These are phyloP conservation scores for Catunica adiposa DNA, from an alignment of 2,329 filamentous ascomycete genomes.

Conservation along the genomic window DNA sequence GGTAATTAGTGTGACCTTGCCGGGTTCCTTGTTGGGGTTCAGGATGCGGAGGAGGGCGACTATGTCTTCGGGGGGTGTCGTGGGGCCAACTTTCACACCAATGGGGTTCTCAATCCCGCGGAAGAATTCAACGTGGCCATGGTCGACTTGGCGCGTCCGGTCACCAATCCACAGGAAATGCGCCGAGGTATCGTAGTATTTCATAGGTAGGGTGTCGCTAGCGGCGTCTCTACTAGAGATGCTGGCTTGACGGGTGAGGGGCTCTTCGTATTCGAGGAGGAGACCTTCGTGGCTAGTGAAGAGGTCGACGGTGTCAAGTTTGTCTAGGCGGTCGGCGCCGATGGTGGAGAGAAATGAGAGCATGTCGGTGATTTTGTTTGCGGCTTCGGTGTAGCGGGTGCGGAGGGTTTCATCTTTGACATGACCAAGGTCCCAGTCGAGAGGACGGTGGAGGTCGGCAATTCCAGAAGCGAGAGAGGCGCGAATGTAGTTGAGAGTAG, in stretches of 20 bases:
- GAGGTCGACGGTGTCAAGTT: conserved; percentile 81
- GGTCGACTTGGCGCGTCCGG: conserved; percentile 80
- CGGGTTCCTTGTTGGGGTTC: conserved; percentile 65
- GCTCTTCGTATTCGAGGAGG: conserved; percentile 85
- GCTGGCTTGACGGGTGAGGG: conserved; percentile 49
- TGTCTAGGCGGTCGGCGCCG: conserved; percentile 68
- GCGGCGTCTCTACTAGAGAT: too few species aligned
- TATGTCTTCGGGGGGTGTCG: conserved; percentile 61
- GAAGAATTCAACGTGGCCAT: conserved; percentile 94
- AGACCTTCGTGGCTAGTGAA: conserved; percentile 93
- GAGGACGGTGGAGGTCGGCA: conserved; percentile 78
- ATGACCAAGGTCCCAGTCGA: conserved; percentile 91
- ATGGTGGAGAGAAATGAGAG: conserved; percentile 89
- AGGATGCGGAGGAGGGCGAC: conserved; percentile 66
- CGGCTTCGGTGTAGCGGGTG: conserved; percentile 70
- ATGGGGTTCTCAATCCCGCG: conserved; percentile 90
- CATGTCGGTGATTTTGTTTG: conserved; percentile 74
- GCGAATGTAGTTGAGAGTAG: conserved; percentile 85
- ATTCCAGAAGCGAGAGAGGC: conserved; percentile 72
- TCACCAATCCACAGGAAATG: conserved; percentile 99
- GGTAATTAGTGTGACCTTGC: conserved; percentile 92
- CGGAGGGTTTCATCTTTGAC: conserved; percentile 72
- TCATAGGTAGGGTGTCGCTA: neutral
- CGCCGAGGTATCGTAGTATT: conserved; percentile 74
- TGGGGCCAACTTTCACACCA: conserved; percentile 88